phyloP scores from a whole-genome alignment of 352 stramenopile genomes.

The Globisporangium rhizosaccharum region DNA sequence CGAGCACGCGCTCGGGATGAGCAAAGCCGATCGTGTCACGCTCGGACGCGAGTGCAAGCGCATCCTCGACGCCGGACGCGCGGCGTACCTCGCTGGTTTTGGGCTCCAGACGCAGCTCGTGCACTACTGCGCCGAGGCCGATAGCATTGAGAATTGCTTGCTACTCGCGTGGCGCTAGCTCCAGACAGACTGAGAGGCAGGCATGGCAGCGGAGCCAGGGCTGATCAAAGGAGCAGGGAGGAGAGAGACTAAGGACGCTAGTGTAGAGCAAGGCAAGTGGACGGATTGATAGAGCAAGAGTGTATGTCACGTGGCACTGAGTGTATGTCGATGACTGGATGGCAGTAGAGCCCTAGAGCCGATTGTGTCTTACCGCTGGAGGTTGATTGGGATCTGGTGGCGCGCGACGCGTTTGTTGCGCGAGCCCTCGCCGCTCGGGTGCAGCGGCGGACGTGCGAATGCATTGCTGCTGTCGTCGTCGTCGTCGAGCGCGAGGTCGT shows the following conservation, averaged over 20 bases:
- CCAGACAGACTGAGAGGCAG: too few relatives aligned
- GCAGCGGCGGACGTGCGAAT: conserved; percentile 30
- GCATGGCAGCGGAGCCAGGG: too few relatives aligned
- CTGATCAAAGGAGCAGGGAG: too few relatives aligned
- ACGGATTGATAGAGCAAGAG: neutral
- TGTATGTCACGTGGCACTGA: neutral
- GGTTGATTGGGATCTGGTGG: conserved; percentile 58
- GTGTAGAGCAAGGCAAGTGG: neutral
- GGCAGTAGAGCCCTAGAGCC: neutral
- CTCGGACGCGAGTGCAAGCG: conserved; percentile 76
- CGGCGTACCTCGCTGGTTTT: conserved; percentile 40
- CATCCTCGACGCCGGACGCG: conserved; percentile 66
- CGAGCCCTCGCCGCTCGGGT: conserved; percentile 41
- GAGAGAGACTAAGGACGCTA: neutral
- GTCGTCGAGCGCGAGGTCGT: conserved; percentile 14
- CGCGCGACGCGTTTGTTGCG: conserved; percentile 76
- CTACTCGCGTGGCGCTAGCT: conserved; percentile 52
- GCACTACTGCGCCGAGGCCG: conserved; percentile 67
- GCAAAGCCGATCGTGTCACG: conserved; percentile 54
- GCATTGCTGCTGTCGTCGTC: conserved; percentile 2
- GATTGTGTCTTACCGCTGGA: conserved; percentile 17
- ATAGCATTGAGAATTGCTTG: conserved; percentile 81
- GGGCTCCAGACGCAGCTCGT: conserved; percentile 63
- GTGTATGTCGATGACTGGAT: too few relatives aligned
- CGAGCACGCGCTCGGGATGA: conserved; percentile 63